Base-by-base conservation (phyloP, 2,329 filamentous ascomycete genomes). In the Aspergillus nomiae region DNA sequence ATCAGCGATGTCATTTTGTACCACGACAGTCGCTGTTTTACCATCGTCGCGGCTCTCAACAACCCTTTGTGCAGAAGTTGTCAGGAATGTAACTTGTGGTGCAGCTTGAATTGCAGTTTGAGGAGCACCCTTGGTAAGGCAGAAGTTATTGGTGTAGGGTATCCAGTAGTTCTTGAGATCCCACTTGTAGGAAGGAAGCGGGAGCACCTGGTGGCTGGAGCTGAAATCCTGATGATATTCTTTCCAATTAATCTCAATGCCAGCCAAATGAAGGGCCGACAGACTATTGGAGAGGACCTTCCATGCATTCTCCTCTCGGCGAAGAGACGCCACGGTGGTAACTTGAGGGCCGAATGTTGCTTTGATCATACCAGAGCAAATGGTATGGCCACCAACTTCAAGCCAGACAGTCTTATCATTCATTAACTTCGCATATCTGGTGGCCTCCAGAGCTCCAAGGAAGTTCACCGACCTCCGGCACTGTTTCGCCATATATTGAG, bases 161-260 rank as follows among this genome's bases (percentile, higher is more conserved):
- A 91, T 83, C 89, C 89, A 91, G 76, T 92, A 91, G 68, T 86
- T 87, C 81, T 92, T 91, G 66, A 86, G 80, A 73, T 92, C 88
- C 73, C 89, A 92, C 0, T 83, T 83, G 73, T 92, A 92, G 0
- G 84, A 83, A 2, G 89, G 89, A 4, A 92, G 78, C n/a, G 85
- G 80, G n/a, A 90, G 78, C 19, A 92, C 79, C 48, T 85, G 80
- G 48, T 89, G 84, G 1, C 82, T 82, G 43, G 79, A 73, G 67
- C 86, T 84, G 73, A 88, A 90, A 59, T 87, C 83, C 50, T 83
- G 81, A 76, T 91, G 87, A 71, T 86, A 91, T 76, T 92, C 90
- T 63, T 88, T 85, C 85, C 90, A 94, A 73, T 90, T 83, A 62
- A 94, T 80, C 48, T 84, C 80, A 9, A 91, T 78, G 45, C 90